Percentiles rank a stretch among this genome's conserved stretches.
These are phyloP conservation scores for Fagopyrum homotropicum DNA, from an alignment of 148 eudicot genomes.

Conservation along the genomic window DNA sequence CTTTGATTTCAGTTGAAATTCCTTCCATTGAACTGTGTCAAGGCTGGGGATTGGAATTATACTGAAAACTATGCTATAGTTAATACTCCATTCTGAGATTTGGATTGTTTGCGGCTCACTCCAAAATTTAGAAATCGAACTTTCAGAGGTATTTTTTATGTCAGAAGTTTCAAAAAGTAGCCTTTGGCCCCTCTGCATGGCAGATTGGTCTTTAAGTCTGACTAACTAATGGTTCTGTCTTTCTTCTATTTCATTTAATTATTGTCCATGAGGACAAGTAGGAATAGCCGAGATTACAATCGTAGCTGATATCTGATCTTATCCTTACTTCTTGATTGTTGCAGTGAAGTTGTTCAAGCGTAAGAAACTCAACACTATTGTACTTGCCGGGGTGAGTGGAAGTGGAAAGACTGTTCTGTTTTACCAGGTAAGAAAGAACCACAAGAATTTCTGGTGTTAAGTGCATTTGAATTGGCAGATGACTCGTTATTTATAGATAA, in stretches of 20 bases:
- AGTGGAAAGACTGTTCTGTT: slow-evolving; percentile 86
- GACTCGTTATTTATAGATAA: too few species aligned
- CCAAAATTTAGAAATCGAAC: too few species aligned
- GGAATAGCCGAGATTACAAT: background rate
- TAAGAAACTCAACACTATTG: slow-evolving; percentile 58
- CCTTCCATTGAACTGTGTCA: background rate
- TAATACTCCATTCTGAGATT: background rate
- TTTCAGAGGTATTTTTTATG: background rate
- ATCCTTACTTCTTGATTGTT: slow-evolving; percentile 2
- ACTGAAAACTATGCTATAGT: background rate
- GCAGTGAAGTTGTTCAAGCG: slow-evolving; percentile 73
- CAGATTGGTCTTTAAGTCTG: background rate
- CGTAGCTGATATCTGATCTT: background rate
- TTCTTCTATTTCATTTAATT: background rate
- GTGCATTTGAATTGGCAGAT: background rate
- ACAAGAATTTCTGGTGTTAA: background rate
- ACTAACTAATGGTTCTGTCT: background rate
- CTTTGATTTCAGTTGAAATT: background rate
- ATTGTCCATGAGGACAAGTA: background rate
- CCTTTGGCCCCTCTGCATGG: background rate
- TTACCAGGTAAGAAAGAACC: slow-evolving; percentile 57
- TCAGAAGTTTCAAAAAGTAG: background rate
- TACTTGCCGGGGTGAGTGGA: slow-evolving; percentile 83
- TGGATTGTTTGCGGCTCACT: background rate
- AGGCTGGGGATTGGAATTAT: background rate